Evolutionary conservation across 371 early-diverging fungal genomes (phyloP), one percentile per base, ranked within the genome.

Genomic region (Chytridium lagenaria): DNA sequence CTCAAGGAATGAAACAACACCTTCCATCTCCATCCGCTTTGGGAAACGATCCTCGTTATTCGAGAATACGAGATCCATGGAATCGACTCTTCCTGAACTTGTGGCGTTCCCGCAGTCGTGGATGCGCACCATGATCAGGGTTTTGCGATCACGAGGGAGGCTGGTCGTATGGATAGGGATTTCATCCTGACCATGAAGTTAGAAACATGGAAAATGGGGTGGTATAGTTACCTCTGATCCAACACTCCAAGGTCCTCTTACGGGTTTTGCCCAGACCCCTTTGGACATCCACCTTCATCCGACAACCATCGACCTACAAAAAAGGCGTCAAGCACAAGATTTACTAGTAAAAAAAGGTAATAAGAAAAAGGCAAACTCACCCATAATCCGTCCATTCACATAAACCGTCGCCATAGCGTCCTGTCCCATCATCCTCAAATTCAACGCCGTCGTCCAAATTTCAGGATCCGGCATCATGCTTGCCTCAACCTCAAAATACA

Each of bases 201-300:
- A 44, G 44, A 19, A 44, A 7, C 19, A 44, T 12, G 44, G 19
- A 19, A 44, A 19, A 19, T 12, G 44, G 19, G 19, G 19, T 44
- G 12, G 19, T 7, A 44, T 12, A 7, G 12, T 44, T 44, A 44
- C 61, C 36, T 52, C 55, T 5, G 12, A 12, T 52, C 61, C 61
- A 36, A 61, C 61, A 34, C 61, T 61, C 61, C 61, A 61, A 3
- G 61, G 61, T 10, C 61, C 61, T 12, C 61, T 30, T 15, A 61
- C 10, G 23, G 61, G 31, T 37, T 61, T 61, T 34, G 61, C 61
- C 61, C 61, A 61, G 61, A 5, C 34, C 23, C 61, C 61, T 2
- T 23, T 3, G 36, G 31, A 7, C 34, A 61, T 31, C 61, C 61
- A 61, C 23, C 7, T 37, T 61, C 61, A 23, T 61, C 61, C 30